A percentile compares a stretch with the other conserved stretches of the same genome.
Conservation (phyloP, 768 basidiomycete genomes). For the Kwoniella heveanensis region DNA sequence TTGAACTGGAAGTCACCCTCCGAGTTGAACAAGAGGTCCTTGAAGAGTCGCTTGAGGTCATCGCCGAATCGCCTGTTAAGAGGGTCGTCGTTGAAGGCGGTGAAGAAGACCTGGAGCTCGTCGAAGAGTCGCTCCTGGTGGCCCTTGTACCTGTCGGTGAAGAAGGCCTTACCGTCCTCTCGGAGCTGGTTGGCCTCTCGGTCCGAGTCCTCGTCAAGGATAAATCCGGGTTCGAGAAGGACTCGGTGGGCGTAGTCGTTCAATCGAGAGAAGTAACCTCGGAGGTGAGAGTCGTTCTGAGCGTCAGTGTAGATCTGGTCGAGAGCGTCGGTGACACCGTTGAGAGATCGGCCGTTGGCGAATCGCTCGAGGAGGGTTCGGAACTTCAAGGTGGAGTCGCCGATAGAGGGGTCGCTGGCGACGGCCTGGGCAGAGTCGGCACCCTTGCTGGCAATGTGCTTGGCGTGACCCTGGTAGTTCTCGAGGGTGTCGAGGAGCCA, state of each 20-base stretch:
- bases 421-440: conserved; percentile 52
- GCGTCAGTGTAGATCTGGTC: conserved; percentile 74
- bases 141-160: conserved; percentile 68
- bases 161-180: conserved; percentile 76
- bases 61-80: conserved; percentile 78
- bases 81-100: conserved; percentile 80
- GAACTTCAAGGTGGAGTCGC: conserved; percentile 65
- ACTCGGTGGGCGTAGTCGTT: conserved; percentile 70
- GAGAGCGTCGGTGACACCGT: conserved; percentile 69
- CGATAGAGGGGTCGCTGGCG: conserved; percentile 63
- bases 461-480: conserved; percentile 61
- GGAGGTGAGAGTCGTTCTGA: conserved; percentile 70
- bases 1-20: conserved; percentile 89
- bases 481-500: conserved; percentile 59
- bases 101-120: conserved; percentile 74
- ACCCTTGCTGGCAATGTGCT: conserved; percentile 57
- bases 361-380: conserved; percentile 87
- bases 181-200: conserved; percentile 66
- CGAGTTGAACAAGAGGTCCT: conserved; percentile 67
- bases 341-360: conserved; percentile 71
- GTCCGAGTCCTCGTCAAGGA: conserved; percentile 76
- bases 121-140: conserved; percentile 82
- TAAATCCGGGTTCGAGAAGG: conserved; percentile 78
- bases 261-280: conserved; percentile 70
- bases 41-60: conserved; percentile 74